Base-by-base conservation (phyloP, 345 rosid genomes). In the Camelina sativa region DNA sequence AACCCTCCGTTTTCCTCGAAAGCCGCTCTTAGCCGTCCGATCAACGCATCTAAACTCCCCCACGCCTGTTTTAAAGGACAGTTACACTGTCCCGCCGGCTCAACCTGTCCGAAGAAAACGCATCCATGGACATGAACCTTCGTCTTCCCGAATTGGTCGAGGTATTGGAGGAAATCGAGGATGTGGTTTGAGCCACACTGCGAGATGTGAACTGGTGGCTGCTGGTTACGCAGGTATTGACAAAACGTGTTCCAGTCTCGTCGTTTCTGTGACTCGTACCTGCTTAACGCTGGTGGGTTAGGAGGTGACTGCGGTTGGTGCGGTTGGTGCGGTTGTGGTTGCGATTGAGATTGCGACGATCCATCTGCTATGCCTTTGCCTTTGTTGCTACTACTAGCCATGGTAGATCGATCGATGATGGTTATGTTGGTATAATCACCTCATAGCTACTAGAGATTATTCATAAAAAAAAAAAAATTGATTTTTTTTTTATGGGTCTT, bases 191-290 rank as follows among this genome's bases (percentile, higher is more conserved):
- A 65, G 67, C 79, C 83, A 76, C 92, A 89, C 79, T 86, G 88
- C 3, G 96, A 79, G 53, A 88, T 71, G 11, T 85, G 82, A 4
- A 92, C 90, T 2, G 97, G 96, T 1, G 97, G 97, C 15, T 91
- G 83, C 51, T 87, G 97, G 80, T 92, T 92, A 66, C 96, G 87
- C 16, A 92, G 67, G 82, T 86, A 89, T 82, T 91, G 97, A 8
- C 96, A 89, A 57, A 91, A 91, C 74, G 97, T 91, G 74, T 88
- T 89, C 97, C 97, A 91, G n/a, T 91, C 97, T 74, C 97, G 60
- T 43, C 96, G 68, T 71, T 91, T 91, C 53, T 92, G 97, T 3
- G 96, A 88, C 76, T 89, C 96, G 63, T 92, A 92, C 8, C 97
- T 78, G 80, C 97, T 92, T 40, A 88, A 40, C 16, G 37, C 54